Evolutionary conservation across 2,329 filamentous ascomycete species (phyloP), one percentile per base, ranked within the genome.

Genomic region (Aspergillus transmontanensis): DNA sequence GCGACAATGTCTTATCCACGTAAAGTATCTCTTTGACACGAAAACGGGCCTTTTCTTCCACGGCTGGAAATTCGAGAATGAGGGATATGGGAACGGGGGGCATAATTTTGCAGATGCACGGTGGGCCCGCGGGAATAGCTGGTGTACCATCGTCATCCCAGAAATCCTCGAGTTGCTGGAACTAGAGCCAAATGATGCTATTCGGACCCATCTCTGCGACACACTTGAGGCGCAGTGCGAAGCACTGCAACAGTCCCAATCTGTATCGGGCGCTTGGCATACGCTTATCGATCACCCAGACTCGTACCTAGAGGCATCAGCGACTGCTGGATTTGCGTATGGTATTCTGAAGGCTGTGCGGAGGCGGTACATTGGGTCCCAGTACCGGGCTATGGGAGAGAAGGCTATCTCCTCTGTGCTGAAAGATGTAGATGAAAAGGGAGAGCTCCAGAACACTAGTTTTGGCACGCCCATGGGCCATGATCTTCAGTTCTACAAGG

Each of bases 391-490:
- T 0, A 82, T 87, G 0, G 90, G 89, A 0, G 78, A 90, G 10
- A 87, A 84, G 72, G 91, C 90, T 0, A 82, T 92, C 58, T 83
- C 84, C 64, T 90, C 87, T 0, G 88, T 93, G 0, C 69, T 94
- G 57, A 83, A 82, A 21, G 89, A 89, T 63, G 87, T 94, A 58
- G 88, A 85, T 68, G 77, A 80, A 0, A 82, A 87, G 63, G 91
- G 91, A 1, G 91, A 94, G 78, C 77, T 94, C 72, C 80, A 85
- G 56, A 88, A 93, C 72, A 90, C 89, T 1, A 92, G 89, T 68
- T 94, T 94, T 72, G 91, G 91, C 0, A 94, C 91, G 0, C 89
- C 83, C 0, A 93, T 94, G 90, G 91, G 91, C 0, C 82, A 86
- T 67, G 84, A 85, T 62, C 76, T 93, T 72, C 86, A 93, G 78